Percentiles rank a stretch among this genome's conserved stretches.
These are phyloP conservation scores for Ambrosia trifida DNA, from an alignment of 129 eudicot species.

Conservation along the genomic window DNA sequence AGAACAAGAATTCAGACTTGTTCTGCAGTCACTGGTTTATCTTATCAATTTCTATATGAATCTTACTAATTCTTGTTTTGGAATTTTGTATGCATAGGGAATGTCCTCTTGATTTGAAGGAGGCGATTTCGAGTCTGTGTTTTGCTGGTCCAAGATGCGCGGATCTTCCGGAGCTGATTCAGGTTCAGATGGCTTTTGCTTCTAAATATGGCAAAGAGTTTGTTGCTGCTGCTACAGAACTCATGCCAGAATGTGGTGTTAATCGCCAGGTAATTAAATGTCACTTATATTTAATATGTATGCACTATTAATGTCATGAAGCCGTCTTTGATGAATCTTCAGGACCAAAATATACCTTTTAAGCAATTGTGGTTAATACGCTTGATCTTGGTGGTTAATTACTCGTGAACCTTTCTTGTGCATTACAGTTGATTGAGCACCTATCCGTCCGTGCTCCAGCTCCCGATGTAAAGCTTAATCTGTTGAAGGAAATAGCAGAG, in stretches of 20 bases:
- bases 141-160: constrained; percentile 99
- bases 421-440: constrained; percentile 66
- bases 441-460: constrained; percentile 91
- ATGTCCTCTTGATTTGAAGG: constrained; percentile 91
- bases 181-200: constrained; percentile 81
- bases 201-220: constrained; percentile 93
- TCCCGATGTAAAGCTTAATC: constrained; percentile 83
- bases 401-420: constrained; percentile 11
- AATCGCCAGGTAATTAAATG: constrained; percentile 75
- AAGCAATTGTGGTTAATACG: no score
- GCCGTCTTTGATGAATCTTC: no score
- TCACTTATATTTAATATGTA: not conserved
- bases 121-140: constrained; percentile 93
- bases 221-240: constrained; percentile 84
- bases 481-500: constrained; percentile 87
- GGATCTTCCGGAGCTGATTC: constrained; percentile 79
- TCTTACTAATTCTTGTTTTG: not conserved
- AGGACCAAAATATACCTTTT: no score
- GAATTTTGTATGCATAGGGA: constrained; percentile 52
- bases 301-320: constrained; percentile 1
- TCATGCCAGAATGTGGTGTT: constrained; percentile 97
- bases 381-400: constrained; percentile 13
- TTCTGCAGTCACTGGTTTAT: not conserved
- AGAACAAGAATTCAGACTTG: not conserved
- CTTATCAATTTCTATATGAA: not conserved